Evolutionary conservation across 2,329 filamentous ascomycete species (phyloP), one percentile per base, ranked within the genome.

Genomic region (Sarocladium kiliense): DNA sequence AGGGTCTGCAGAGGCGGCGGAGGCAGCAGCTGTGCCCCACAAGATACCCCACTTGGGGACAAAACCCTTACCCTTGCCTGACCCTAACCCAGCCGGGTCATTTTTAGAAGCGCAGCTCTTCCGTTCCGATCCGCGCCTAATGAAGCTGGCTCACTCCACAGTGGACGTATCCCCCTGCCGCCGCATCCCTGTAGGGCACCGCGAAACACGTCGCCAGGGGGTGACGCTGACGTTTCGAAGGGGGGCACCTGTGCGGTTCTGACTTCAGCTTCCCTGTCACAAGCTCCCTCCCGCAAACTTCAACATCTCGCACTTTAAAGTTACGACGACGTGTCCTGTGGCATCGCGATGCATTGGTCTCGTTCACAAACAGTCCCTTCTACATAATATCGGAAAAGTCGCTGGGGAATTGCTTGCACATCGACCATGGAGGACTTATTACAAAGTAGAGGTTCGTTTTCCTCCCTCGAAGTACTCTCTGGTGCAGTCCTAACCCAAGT

Each of bases 221-320:
- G 7, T 30, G 9, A 18, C 27, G 47, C 47, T 51, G 47, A 51
- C 27, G 47, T 51, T 51, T 51, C 47, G 47, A n/a, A 51, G 14
- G 47, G 44, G 41, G 9, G 27, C 30, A 36, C 30, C 47, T 19
- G 9, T 36, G 7, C 19, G 26, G 47, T 14, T 34, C 36, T 51
- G 47, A 23, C 47, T 51, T 51, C 26, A 32, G 41, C 16, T 45
- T 5, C 23, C 21, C 19, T 19, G 7, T 39, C 36, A 39, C 12
- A 44, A 44, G 6, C n/a, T 47, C 44, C 19, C 25, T 47, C 25
- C 25, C 23, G 16, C 25, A 26, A 30, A 47, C 44, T 30, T 27
- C 44, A 23, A 21, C 44, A 27, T 27, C n/a, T n/a, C 27, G 10
- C 21, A 34, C 14, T 36, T 36, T 36, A 12, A 34, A 3, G 26